Evolutionary conservation across 306 rosid genomes (phyloP), one percentile per base, ranked within the genome.

Genomic region (Hippophae tibetana): DNA sequence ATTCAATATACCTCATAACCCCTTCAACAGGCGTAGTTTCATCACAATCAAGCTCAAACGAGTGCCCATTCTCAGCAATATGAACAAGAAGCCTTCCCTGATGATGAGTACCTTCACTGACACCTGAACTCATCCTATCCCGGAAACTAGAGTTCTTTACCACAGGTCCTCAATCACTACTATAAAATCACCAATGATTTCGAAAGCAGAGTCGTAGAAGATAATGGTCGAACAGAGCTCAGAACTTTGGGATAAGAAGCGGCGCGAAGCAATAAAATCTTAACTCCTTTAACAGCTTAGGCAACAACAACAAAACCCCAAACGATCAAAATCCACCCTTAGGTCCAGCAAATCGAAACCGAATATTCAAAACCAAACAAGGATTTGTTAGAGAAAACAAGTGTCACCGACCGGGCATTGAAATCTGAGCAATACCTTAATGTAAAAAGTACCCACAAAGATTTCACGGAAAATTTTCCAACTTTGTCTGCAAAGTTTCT

Each of bases 31-130:
- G 79, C 23, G 77, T 84, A 54, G 72, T 76, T 18, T 79, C 99
- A 23, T 80, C 74, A 26, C 97, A 93, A 18, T 69, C 78, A 14
- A 86, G 78, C 81, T 84, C 90, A 61, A 75, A 82, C 1, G 97
- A 78, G 66, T 71, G 90, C 14, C 99, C 99, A 77, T 88, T 93
- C 70, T 84, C 97, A 47, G 99, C 96, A 75, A 88, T 76, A 78
- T 79, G 95, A 74, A 93, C 88, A 51, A 86, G 68, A 44, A 93
- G 80, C 76, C 77, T 86, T 14, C 93, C 88, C 58, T 60, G 67
- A 63, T 72, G 82, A 43, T 73, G 79, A 60, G 54, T 62, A 68
- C 80, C 75, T 50, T 84, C 86, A 10, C 70, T 56, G 56, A 69
- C 58, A 52, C 82, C 61, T 7, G 85, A 82, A 81, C 82, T 86